Base-by-base conservation (phyloP, 352 stramenopile genomes). In the Lagenidium giganteum region DNA sequence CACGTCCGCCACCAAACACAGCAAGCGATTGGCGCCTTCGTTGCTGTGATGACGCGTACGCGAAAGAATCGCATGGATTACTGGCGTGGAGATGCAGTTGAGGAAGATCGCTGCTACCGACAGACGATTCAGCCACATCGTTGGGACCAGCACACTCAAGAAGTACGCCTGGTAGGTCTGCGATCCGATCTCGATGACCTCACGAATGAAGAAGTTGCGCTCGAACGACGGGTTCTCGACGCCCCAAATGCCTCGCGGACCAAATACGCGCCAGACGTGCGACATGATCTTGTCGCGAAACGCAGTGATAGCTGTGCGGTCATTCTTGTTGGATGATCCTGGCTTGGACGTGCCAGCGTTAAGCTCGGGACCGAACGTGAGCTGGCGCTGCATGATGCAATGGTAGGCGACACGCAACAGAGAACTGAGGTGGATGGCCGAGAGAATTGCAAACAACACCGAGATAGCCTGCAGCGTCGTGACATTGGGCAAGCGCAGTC, bases 91-190 rank as follows among this genome's bases (percentile, higher is more conserved):
- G 12, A 51, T n/a, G 29, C 40, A 50, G 17, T 57, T 57, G 27
- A 46, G n/a, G 12, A 51, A 30, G 12, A 51, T 44, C 33, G 39
- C 18, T 4, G n/a, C 25, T 2, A 51, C 41, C 13, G 35, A 33
- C 13, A 51, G 22, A 8, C 20, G 40, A n/a, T 58, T 58, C 28
- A 58, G 47, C 21, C n/a, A 29, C 16, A 13, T 8, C 4, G 16
- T 18, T 2, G 41, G 28, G 23, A 58, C 23, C 3, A 29, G 44
- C 2, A 24, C 22, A 11, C 50, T 58, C 16, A 58, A 30, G 32
- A 35, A 16, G 30, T 44, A 52, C 13, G 41, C 50, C n/a, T 58
- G 50, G 18, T 52, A 51, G 3, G 43, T 37, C 43, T 49, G 42
- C 1, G 41, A 23, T 31, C 31, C 24, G 42, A 49, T 16, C 29